Evolutionary conservation across 495 filamentous ascomycete species (phyloP), one percentile per base, ranked within the genome.

Genomic region (Hypomontagnella submonticulosa): DNA sequence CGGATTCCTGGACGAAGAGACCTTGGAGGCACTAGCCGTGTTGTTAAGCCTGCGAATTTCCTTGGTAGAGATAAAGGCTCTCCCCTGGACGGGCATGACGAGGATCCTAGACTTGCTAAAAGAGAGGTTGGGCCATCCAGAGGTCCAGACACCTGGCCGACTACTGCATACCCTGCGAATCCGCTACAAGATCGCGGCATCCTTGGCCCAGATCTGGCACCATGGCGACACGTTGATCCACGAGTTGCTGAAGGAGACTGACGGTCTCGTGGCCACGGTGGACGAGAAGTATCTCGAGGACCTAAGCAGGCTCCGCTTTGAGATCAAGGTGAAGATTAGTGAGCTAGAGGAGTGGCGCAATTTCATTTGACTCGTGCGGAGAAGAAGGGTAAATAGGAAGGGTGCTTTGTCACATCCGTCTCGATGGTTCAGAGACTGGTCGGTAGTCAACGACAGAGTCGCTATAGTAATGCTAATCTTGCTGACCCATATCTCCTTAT

Each of bases 21-120:
- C 54, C 3, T 13, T 58, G 5, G 65, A 54, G 16, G 46, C 65
- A 0, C 47, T 58, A 1, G 4, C 13, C 3, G n/a, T 53, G 23
- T 13, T 67, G 0, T 32, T 67, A 2, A 46, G 36, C 34, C 27
- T 58, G 8, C 53, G 65, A 1, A 20, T 51, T 8, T 11, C 42
- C 2, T 15, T 53, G 1, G 10, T 55, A 3, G 41, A 48, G 20
- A 16, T n/a, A 0, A 6, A 34, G 1, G 20, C 33, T 4, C 7
- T 23, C 1, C 43, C 55, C 2, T 20, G 33, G 20, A 9, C 3
- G 12, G 37, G 38, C 4, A 19, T 57, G 1, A 4, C 9, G 9
- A 23, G 11, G 1, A 20, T 38, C 9, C 15, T 47, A 15, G 30
- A 57, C 10, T 23, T 19, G 30, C 12, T 57, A 1, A 16, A 19